Conservation (phyloP, 2,329 filamentous ascomycete genomes). For the Xenoacremonium recifei region DNA sequence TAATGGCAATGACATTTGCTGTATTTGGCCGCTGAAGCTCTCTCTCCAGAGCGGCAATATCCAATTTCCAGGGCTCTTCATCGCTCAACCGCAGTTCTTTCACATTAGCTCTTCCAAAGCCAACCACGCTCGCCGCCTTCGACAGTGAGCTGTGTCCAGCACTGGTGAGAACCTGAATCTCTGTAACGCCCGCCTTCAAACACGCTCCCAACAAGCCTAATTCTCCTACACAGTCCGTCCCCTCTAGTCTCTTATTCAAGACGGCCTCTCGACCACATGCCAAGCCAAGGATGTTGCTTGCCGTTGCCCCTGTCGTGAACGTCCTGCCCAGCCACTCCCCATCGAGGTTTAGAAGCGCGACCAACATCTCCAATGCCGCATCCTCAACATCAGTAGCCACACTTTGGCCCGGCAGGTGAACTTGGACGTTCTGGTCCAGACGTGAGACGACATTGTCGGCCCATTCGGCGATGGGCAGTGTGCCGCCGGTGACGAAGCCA, state of each 20-base stretch:
- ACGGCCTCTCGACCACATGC: constrained; percentile 64
- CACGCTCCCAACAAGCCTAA: constrained; percentile 69
- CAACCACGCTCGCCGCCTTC: constrained; percentile 81
- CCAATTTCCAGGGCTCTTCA: constrained; percentile 65
- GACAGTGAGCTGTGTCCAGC: constrained; percentile 79
- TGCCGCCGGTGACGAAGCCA: constrained; percentile 84
- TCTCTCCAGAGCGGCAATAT: constrained; percentile 63
- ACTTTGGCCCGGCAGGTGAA: constrained; percentile 76
- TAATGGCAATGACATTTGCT: constrained; percentile 77
- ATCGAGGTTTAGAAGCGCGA: constrained; percentile 63
- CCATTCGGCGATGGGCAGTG: constrained; percentile 73
- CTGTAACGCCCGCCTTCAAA: constrained; percentile 57
- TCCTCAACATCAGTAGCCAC: constrained; percentile 76
- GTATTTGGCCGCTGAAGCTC: constrained; percentile 52
- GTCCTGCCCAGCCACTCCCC: constrained; percentile 57
- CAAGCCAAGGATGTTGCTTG: constrained; percentile 78
- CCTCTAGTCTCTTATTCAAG: constrained; percentile 38
- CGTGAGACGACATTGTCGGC: constrained; percentile 82
- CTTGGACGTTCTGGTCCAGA: constrained; percentile 80
- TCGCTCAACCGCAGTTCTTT: constrained; percentile 53
- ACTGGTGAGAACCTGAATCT: constrained; percentile 77
- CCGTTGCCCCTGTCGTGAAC: constrained; percentile 65
- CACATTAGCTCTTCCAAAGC: constrained; percentile 70
- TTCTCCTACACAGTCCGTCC: constrained; percentile 56
- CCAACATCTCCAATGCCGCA: constrained; percentile 66